A percentile compares a stretch with the other conserved stretches of the same genome.
Conservation (phyloP, 345 rosid genomes). For the Camelina hispida region DNA sequence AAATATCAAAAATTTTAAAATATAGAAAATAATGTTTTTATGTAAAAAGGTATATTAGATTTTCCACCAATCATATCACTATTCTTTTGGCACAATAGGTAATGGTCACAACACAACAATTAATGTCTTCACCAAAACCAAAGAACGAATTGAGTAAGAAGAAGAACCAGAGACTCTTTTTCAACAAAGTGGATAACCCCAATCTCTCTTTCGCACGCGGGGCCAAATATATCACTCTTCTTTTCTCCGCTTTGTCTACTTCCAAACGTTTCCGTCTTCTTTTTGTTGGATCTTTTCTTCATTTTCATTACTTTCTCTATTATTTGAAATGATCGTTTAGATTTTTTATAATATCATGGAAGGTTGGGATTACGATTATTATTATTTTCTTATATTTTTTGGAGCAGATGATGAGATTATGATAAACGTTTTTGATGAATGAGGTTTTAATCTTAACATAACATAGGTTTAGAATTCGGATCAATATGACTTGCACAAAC, state of each 20-base stretch:
- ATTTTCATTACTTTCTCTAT: slow-evolving; percentile 9
- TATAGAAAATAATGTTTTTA: no score
- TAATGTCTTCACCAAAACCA: slow-evolving; percentile 41
- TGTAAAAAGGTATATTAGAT: no score
- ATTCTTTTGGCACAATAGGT: slow-evolving; percentile 6
- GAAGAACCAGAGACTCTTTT: slow-evolving; percentile 40
- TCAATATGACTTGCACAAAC: background rate
- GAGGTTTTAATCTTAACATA: background rate
- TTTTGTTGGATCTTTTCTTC: slow-evolving; percentile 19
- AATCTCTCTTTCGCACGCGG: background rate
- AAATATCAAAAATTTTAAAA: no score
- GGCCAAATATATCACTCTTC: slow-evolving; percentile 32
- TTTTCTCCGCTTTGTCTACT: slow-evolving; percentile 18
- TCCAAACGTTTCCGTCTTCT: slow-evolving; percentile 27
- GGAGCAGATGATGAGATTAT: slow-evolving; percentile 7
- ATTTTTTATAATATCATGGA: background rate
- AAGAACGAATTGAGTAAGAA: slow-evolving; percentile 19
- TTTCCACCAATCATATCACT: background rate
- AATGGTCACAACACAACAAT: slow-evolving; percentile 19
- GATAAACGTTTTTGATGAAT: background rate
- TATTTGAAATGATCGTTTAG: slow-evolving; percentile 18
- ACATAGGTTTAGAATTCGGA: background rate
- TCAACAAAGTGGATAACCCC: slow-evolving; percentile 43
- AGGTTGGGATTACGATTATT: background rate
- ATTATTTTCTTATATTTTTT: background rate